Evolutionary conservation across 768 basidiomycete species (phyloP).

Genomic region (Pleurotus giganteus): DNA sequence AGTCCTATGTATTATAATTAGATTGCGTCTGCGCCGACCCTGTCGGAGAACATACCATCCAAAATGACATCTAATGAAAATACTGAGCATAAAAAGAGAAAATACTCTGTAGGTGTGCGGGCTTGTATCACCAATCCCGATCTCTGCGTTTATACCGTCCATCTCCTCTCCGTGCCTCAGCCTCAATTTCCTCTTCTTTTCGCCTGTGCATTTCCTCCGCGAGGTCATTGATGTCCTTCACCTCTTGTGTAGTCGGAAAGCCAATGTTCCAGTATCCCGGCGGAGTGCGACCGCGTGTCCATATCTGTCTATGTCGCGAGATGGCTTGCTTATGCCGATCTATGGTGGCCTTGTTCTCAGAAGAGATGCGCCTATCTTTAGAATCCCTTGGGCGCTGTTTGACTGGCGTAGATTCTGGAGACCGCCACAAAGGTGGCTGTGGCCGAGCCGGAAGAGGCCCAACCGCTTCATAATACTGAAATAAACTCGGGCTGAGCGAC

Average conservation of each 20-base stretch:
- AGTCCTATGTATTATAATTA: neutral
- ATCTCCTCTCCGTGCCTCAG: conserved; percentile 52
- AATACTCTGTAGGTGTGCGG: neutral
- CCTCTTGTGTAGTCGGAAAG: conserved; percentile 85
- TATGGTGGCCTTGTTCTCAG: conserved; percentile 23
- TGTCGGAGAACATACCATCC: too few relatives aligned
- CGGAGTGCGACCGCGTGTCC: conserved; percentile 72
- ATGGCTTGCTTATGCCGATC: conserved; percentile 65
- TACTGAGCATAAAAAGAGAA: neutral
- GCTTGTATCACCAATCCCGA: conserved; percentile 1
- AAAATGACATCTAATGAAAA: neutral
- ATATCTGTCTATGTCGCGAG: conserved; percentile 70
- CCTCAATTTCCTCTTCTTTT: conserved; percentile 58
- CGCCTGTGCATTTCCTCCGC: conserved; percentile 71
- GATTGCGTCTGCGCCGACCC: too few relatives aligned
- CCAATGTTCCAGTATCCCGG: conserved; percentile 90
- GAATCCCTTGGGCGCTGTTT: conserved; percentile 19
- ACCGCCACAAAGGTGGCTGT: conserved; percentile 74
- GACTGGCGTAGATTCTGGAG: conserved; percentile 40
- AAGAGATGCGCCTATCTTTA: conserved; percentile 9
- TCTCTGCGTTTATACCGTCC: conserved; percentile 33
- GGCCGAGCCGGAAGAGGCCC: conserved; percentile 67
- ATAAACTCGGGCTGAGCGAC: too few relatives aligned
- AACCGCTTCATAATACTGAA: conserved; percentile 79
- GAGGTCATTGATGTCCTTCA: conserved; percentile 66